Evolutionary conservation across 1,139 yeast species (phyloP).

Genomic region (Yamadazyma triangularis): DNA sequence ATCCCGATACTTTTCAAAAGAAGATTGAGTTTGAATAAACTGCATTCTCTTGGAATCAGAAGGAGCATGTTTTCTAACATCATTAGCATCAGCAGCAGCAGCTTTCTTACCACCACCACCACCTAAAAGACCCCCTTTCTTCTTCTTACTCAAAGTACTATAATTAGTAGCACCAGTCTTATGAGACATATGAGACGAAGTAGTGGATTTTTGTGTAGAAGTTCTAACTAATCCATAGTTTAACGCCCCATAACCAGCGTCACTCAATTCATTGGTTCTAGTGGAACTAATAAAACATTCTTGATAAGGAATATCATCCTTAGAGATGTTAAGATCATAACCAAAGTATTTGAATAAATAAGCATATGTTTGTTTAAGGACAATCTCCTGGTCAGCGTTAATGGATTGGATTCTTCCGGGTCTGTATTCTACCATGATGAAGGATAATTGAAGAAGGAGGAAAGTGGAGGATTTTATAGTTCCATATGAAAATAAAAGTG

Average conservation of each 20-base stretch:
- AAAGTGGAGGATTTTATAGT: too few relatives aligned
- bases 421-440: slow-evolving; percentile 15
- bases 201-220: slow-evolving; percentile 24
- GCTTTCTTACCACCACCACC: too few relatives aligned
- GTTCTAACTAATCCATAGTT: slow-evolving; percentile 22
- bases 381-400: slow-evolving; percentile 36
- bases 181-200: slow-evolving; percentile 22
- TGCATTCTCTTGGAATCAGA: slow-evolving; percentile 22
- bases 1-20: slow-evolving; percentile 24
- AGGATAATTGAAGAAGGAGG: too few relatives aligned
- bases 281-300: slow-evolving; percentile 35
- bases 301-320: slow-evolving; percentile 25
- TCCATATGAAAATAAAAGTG: slow-evolving; percentile 2
- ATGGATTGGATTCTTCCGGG: slow-evolving; percentile 42
- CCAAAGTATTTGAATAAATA: slow-evolving; percentile 34
- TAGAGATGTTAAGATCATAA: slow-evolving; percentile 27
- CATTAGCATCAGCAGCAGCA: too few relatives aligned
- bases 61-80: slow-evolving; percentile 12
- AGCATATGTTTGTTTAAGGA: slow-evolving; percentile 41
- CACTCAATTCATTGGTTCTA: slow-evolving; percentile 16
- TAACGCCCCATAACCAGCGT: slow-evolving; percentile 12
- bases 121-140: too few relatives aligned
- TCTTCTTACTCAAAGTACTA: slow-evolving; percentile 14
- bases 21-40: slow-evolving; percentile 27
- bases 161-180: slow-evolving; percentile 17